Percentiles rank a stretch among this genome's conserved stretches.
These are phyloP conservation scores for Chlorophyllum brunneum DNA, from an alignment of 768 basidiomycete species.

Conservation along the genomic window DNA sequence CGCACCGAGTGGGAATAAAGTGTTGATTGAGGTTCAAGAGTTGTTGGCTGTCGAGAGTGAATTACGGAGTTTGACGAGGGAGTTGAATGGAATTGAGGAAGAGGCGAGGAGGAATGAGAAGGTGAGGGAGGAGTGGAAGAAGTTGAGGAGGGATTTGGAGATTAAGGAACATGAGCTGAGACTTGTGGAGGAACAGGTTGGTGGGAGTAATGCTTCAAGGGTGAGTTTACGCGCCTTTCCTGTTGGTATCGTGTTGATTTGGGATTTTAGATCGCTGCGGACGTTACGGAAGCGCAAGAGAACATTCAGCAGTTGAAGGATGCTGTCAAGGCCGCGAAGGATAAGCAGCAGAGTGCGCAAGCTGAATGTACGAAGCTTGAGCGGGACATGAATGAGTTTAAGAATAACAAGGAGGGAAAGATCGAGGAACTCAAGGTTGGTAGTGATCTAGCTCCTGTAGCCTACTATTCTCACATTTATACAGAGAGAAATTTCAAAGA, in stretches of 20 bases:
- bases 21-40: conserved; percentile 82
- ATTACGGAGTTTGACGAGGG: conserved; percentile 44
- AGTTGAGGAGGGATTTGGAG: conserved; percentile 65
- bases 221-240: too few relatives aligned
- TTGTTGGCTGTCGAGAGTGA: conserved; percentile 63
- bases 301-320: conserved; percentile 54
- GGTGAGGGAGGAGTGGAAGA: conserved; percentile 59
- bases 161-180: conserved; percentile 86
- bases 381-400: conserved; percentile 97
- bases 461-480: not conserved
- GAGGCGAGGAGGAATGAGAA: conserved; percentile 51
- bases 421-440: conserved; percentile 87
- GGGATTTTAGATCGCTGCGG: conserved; percentile 70
- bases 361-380: conserved; percentile 85
- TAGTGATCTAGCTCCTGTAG: not conserved
- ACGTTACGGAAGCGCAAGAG: conserved; percentile 71
- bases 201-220: conserved; percentile 84
- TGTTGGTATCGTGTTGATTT: too few relatives aligned
- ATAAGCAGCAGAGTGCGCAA: conserved; percentile 73
- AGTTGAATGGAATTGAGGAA: conserved; percentile 48
- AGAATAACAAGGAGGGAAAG: conserved; percentile 98
- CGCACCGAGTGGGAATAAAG: conserved; percentile 69
- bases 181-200: conserved; percentile 79
- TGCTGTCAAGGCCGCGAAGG: conserved; percentile 60
- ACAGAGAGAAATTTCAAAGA: conserved; percentile 33